A percentile compares a stretch with the other conserved stretches of the same genome.
These are phyloP conservation scores for Stygiomarasmius scandens DNA, from an alignment of 1,284 basidiomycete genomes.

Conservation along the genomic window DNA sequence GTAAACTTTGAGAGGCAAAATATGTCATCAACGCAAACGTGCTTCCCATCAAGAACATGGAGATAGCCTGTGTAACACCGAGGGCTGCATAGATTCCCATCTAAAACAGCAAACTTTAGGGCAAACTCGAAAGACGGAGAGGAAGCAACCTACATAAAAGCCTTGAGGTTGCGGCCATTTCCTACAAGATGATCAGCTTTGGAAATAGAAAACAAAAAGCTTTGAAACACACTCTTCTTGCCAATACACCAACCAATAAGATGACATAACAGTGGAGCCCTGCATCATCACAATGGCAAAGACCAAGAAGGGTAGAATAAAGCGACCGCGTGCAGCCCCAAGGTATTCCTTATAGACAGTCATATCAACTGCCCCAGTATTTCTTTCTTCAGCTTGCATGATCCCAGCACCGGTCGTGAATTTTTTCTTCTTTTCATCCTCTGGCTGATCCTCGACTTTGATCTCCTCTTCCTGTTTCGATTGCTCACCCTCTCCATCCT, in stretches of 20 bases:
- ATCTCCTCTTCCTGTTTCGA: constrained; percentile 32
- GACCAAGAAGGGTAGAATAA: constrained; percentile 57
- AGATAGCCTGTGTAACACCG: constrained; percentile 51
- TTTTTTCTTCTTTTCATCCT: constrained; percentile 39
- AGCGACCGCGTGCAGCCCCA: constrained; percentile 53
- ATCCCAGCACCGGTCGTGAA: constrained; percentile 46
- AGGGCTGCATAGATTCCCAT: constrained; percentile 71
- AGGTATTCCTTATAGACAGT: constrained; percentile 58
- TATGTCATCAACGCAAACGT: constrained; percentile 62
- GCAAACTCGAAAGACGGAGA: constrained; percentile 7
- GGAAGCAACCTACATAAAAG: constrained; percentile 55
- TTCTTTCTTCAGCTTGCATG: constrained; percentile 70
- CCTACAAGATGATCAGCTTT: constrained; percentile 23
- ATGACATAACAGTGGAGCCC: constrained; percentile 61
- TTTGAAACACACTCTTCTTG: constrained; percentile 59
- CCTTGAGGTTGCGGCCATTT: constrained; percentile 55
- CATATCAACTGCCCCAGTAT: constrained; percentile 57
- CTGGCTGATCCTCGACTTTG: constrained; percentile 25
- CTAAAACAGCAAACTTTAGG: constrained; percentile 32
- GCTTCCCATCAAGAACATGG: constrained; percentile 57
- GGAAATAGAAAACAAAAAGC: constrained; percentile 4
- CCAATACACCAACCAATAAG: constrained; percentile 80
- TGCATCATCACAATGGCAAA: constrained; percentile 58
- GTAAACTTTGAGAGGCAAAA: constrained; percentile 52
- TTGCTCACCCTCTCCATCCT: constrained; percentile 39